Base-by-base conservation (phyloP, 2,329 filamentous ascomycete genomes). In the Paecilomyces niveus region DNA sequence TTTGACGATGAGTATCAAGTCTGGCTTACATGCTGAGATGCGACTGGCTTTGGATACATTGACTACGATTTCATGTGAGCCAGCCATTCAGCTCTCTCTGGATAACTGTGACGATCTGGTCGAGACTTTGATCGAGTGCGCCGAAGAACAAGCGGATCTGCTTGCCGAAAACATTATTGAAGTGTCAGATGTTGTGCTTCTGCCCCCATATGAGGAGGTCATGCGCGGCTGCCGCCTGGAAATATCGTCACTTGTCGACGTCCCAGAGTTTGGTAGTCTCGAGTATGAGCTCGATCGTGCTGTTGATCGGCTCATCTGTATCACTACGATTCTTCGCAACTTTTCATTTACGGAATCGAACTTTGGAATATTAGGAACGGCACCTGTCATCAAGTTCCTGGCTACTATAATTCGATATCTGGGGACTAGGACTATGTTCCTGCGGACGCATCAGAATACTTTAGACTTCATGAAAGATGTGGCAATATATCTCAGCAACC, bases 391-490 rank as follows among this genome's bases (percentile, higher is more conserved):
- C 68, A 91, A 89, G 65, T 91, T 97, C 67, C 78, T 97, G 8
- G 91, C 90, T 59, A 87, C 87, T 53, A 84, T 92, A 3, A 92
- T 97, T 62, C 83, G 92, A 60, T 90, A 94, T 64, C 81, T 97
- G 13, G 94, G 93, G 31, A 97, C 92, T 3, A 88, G 92, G 13
- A 91, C 91, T 65, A 90, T 93, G 82, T 82, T 97, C 31, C 78
- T 97, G 50, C 86, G 91, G 45, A 90, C 87, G 3, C 84, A 94
- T 64, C 81, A 84, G 68, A 96, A 97, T 74, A 94, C 89, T 0
- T 79, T 97, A 64, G 94, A 99, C 73, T 93, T 97, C 67, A 96
- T 97, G 90, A 99, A 99, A 76, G 94, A 99, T 72, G 80, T 92
- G 31, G 85, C 97, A 59, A 88, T 91, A 15, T 86, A 96, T 64